These are phyloP conservation scores for Hymenoscyphus scutula DNA, from an alignment of 2,329 filamentous ascomycete genomes.

Conservation along the genomic window DNA sequence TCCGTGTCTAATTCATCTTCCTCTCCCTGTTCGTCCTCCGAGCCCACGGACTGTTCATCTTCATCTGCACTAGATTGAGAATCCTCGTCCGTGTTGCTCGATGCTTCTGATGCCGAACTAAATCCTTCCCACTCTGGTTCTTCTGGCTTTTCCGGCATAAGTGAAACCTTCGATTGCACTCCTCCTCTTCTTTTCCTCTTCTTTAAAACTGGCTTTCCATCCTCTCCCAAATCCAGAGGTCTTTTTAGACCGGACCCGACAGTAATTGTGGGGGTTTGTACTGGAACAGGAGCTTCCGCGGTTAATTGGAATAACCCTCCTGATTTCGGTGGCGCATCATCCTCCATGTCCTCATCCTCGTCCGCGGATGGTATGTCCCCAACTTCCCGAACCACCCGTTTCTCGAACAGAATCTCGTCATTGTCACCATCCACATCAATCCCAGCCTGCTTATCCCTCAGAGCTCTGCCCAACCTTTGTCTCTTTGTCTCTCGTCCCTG, in stretches of 20 bases:
- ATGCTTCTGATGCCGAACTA: slow-evolving; percentile 46
- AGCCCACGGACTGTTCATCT: slow-evolving; percentile 27
- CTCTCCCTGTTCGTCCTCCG: slow-evolving; percentile 12
- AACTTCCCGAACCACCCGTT: slow-evolving; percentile 34
- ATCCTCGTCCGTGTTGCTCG: slow-evolving; percentile 38
- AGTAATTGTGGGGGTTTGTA: slow-evolving; percentile 18
- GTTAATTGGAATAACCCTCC: slow-evolving; percentile 19
- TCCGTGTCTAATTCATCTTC: slow-evolving; percentile 17
- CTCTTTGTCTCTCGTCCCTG: slow-evolving; percentile 68
- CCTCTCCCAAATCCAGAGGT: slow-evolving; percentile 75
- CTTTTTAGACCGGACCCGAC: slow-evolving; percentile 82
- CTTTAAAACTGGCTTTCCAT: slow-evolving; percentile 74
- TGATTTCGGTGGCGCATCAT: slow-evolving; percentile 13
- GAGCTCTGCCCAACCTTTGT: slow-evolving; percentile 61
- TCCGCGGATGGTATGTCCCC: slow-evolving; percentile 35
- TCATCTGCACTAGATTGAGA: slow-evolving; percentile 36
- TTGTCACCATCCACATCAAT: slow-evolving; percentile 43
- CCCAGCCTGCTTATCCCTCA: slow-evolving; percentile 65
- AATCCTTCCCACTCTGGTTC: slow-evolving; percentile 63
- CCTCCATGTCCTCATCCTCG: slow-evolving; percentile 35
- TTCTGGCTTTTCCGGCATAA: slow-evolving; percentile 44
- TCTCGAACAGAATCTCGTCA: slow-evolving; percentile 53
- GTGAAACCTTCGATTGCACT: slow-evolving; percentile 54
- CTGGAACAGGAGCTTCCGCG: slow-evolving; percentile 11
- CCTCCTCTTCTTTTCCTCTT: slow-evolving; percentile 74